Evolutionary conservation across 2,329 filamentous ascomycete species (phyloP).

Genomic region (Talaromyces sp.): DNA sequence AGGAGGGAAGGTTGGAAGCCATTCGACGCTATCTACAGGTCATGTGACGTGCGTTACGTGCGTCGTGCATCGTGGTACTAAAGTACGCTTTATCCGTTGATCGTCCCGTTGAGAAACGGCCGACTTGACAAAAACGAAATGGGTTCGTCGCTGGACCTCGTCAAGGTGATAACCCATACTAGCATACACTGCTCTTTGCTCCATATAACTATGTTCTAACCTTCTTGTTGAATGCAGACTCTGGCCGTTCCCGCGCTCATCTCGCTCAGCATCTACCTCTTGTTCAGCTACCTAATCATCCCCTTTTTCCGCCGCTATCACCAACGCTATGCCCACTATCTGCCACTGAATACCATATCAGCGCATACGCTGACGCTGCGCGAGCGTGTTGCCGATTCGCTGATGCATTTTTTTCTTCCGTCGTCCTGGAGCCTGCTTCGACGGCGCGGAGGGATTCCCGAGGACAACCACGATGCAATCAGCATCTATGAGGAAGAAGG

Average conservation of each 20-base stretch:
- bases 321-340: constrained; percentile 68
- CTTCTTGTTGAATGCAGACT: constrained; percentile 46
- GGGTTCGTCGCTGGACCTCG: constrained; percentile 10
- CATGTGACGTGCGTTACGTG: too few relatives aligned
- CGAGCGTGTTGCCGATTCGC: constrained; percentile 36
- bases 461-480: constrained; percentile 32
- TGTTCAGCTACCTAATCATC: constrained; percentile 60
- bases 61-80: too few relatives aligned
- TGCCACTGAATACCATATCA: constrained; percentile 58
- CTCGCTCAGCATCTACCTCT: constrained; percentile 64
- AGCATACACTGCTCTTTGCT: not conserved
- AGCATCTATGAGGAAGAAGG: constrained; percentile 65
- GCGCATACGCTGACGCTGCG: constrained; percentile 53
- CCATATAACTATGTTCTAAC: constrained; percentile 4
- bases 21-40: too few relatives aligned
- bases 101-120: not conserved
- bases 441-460: not conserved
- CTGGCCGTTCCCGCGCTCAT: constrained; percentile 67
- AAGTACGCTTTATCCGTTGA: not conserved
- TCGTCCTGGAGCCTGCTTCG: constrained; percentile 42
- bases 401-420: constrained; percentile 43
- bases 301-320: constrained; percentile 68
- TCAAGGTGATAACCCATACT: constrained; percentile 9
- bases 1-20: too few relatives aligned
- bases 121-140: not conserved